phyloP scores from a whole-genome alignment of 2,329 filamentous ascomycete species.

The Cyphellophora attinorum region DNA sequence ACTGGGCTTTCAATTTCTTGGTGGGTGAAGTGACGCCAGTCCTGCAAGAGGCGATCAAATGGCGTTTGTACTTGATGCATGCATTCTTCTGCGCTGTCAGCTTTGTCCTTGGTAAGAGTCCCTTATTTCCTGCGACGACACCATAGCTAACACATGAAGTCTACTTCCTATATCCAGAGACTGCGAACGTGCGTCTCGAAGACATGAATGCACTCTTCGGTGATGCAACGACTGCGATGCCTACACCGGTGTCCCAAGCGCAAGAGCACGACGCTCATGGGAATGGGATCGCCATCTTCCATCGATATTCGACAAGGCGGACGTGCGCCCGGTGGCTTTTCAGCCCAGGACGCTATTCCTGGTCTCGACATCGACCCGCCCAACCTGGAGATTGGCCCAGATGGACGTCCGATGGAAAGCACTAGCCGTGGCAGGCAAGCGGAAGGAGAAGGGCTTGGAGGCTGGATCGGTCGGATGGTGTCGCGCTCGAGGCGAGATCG shows the following conservation, averaged over 20 bases:
- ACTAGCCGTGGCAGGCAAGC: conserved; percentile 24
- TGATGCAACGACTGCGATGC: conserved; percentile 75
- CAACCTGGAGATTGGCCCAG: conserved; percentile 41
- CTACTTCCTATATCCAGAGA: conserved; percentile 96
- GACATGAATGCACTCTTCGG: conserved; percentile 95
- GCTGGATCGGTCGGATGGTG: conserved; percentile 62
- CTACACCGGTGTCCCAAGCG: conserved; percentile 65
- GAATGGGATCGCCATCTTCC: conserved; percentile 68
- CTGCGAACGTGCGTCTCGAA: conserved; percentile 85
- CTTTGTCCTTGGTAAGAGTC: conserved; percentile 81
- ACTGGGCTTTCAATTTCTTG: conserved; percentile 98
- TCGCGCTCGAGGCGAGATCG: conserved; percentile 13
- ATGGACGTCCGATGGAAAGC: conserved; percentile 38
- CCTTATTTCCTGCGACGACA: not conserved
- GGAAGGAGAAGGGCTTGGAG: conserved; percentile 49
- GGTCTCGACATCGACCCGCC: conserved; percentile 75
- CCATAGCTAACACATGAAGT: conserved; percentile 37
- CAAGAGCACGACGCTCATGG: conserved; percentile 67
- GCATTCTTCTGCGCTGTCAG: conserved; percentile 93
- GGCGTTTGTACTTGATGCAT: conserved; percentile 89
- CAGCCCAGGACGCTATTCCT: conserved; percentile 62
- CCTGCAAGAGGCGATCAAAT: conserved; percentile 81
- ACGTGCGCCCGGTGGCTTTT: conserved; percentile 28
- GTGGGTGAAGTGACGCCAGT: conserved; percentile 93
- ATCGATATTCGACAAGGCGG: conserved; percentile 42